Base-by-base conservation (phyloP, 257 asterid species). In the Coffea canephora region DNA sequence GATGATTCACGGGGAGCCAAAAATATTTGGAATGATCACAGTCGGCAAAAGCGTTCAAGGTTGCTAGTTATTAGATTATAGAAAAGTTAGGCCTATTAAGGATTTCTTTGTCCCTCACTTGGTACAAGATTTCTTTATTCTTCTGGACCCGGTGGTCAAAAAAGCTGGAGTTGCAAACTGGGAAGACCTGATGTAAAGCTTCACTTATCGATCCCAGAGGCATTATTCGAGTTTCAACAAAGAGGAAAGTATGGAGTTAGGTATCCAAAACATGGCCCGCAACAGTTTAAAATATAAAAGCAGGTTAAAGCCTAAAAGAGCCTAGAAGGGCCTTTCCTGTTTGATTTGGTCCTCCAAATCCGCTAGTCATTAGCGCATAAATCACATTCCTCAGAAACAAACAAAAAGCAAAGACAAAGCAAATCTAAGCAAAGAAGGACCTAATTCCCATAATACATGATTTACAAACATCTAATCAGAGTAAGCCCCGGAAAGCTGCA, bases 371-470 rank as follows among this genome's bases (percentile, higher is more conserved):
- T 25, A 76, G 10, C 43, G n/a, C 72, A 62, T 62, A 66, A 57
- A 76, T 62, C 72, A 76, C 79, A 75, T 41, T 61, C 61, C 72
- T 8, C 61, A 70, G 52, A 43, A 70, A 16, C 77, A 80, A 73
- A 72, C 82, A 79, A 74, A 72, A 73, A 34, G 59, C 66, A 79
- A 73, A 52, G 57, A 77, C 75, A 68, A 25, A 65, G 25, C 71
- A 79, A 71, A 79, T 71, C 77, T 46, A 45, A 31, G 73, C 46
- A 68, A 41, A 16, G 57, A 68, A 69, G 11, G 39, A 41, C 69
- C 66, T 69, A 78, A 78, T 78, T 46, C n/a, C 6, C 15, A 18
- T 31, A 68, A 13, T 68, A n/a, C 49, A 62, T 67, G 23, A 34
- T 48, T 71, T 68, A 48, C 71, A 62, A 5, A 73, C 18, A 57